Evolutionary conservation across 306 rosid genomes (phyloP), one percentile per base, ranked within the genome.

Genomic region (Vigna trinervia): DNA sequence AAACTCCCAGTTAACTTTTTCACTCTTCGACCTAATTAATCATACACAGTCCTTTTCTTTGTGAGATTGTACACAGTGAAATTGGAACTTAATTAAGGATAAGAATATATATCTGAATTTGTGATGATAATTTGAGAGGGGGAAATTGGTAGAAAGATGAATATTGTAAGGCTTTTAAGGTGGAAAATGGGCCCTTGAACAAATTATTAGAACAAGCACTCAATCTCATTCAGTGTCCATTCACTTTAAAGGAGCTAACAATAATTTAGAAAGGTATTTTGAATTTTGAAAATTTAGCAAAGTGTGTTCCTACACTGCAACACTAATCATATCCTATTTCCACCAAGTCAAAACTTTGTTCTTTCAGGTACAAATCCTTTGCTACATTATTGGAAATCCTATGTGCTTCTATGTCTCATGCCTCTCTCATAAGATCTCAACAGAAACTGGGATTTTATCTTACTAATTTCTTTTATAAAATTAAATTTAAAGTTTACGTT

Each of bases 151-250:
- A 23, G 19, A 77, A 84, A 73, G 58, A 73, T 73, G 76, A 78
- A 85, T 22, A 51, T 19, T 61, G 65, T 66, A 80, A 67, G 71
- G 43, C 38, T 76, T 82, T 81, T 62, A 5, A 59, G 46, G 66
- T 78, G 23, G 38, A 65, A 30, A 70, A 85, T 36, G 86, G 84
- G 68, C 23, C 86, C 89, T 76, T 36, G 19, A 1, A 64, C n/a
- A 46, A 84, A 85, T 89, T 82, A 89, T 85, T 87, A 86, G 76
- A 82, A 84, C 74, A 62, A 62, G 88, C 91, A 84, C 91, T 87
- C 87, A 83, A 83, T 83, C 83, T 77, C 82, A 89, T 87, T 86
- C 90, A 80, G 88, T 84, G 91, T 87, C 80, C 83, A 70, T 71
- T 83, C 83, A 74, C 70, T 74, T 78, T 79, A 45, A 57, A 60